Conservation (phyloP, 2,329 filamentous ascomycete species). For the Venturia nashicola region DNA sequence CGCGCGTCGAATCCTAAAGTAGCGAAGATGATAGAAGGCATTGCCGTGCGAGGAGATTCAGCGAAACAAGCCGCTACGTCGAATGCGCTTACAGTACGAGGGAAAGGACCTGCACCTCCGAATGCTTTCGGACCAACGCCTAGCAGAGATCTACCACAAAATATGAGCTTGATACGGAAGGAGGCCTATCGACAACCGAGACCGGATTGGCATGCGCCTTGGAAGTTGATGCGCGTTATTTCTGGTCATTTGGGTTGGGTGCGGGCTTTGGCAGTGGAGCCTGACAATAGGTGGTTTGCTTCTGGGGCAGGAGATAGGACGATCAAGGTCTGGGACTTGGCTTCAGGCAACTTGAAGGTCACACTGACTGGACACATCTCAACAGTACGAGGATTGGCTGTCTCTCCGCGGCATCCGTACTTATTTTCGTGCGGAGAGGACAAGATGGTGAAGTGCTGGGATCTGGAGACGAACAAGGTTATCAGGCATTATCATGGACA, state of each 20-base stretch:
- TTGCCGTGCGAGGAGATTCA: slow-evolving; percentile 33
- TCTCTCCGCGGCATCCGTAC: slow-evolving; percentile 89
- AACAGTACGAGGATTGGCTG: slow-evolving; percentile 80
- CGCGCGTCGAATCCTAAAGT: slow-evolving; percentile 42
- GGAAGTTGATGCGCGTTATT: slow-evolving; percentile 97
- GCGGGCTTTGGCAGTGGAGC: slow-evolving; percentile 76
- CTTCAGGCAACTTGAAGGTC: slow-evolving; percentile 68
- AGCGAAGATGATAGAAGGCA: slow-evolving; percentile 55
- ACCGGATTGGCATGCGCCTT: slow-evolving; percentile 94
- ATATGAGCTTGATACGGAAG: slow-evolving; percentile 48
- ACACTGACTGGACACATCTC: slow-evolving; percentile 92
- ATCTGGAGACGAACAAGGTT: slow-evolving; percentile 98
- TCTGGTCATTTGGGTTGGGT: slow-evolving; percentile 97
- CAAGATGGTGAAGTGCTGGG: slow-evolving; percentile 99
- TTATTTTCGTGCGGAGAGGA: slow-evolving; percentile 97
- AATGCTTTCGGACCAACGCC: slow-evolving; percentile 45
- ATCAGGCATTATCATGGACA: slow-evolving; percentile 97
- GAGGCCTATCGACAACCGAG: slow-evolving; percentile 56
- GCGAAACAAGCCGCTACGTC: slow-evolving; percentile 35
- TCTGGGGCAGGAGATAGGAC: slow-evolving; percentile 90
- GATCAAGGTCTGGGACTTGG: slow-evolving; percentile 98
- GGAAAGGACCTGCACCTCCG: slow-evolving; percentile 33
- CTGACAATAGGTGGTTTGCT: slow-evolving; percentile 95
- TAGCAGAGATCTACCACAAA: slow-evolving; percentile 34
- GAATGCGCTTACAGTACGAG: slow-evolving; percentile 44